These are phyloP conservation scores for Schizochytrium sp. DNA, from an alignment of 108 stramenopile genomes.

Conservation along the genomic window DNA sequence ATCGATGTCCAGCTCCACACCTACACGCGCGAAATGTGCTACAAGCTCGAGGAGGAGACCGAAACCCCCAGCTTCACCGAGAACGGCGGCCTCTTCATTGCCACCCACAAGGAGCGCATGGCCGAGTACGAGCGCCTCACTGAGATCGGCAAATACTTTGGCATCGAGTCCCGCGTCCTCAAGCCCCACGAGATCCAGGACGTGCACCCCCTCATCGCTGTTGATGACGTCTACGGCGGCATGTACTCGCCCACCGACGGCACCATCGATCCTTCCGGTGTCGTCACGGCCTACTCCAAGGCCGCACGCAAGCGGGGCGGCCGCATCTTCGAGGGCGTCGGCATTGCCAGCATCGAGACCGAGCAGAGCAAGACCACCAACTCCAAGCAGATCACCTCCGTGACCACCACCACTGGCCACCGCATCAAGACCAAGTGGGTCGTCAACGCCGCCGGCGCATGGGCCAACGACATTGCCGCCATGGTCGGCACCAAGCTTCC, in stretches of 20 bases:
- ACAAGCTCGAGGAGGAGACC: conserved; percentile 23
- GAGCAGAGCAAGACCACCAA: not conserved
- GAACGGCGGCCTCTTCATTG: conserved; percentile 27
- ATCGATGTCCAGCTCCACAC: conserved; percentile 17
- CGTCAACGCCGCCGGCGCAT: conserved; percentile 6
- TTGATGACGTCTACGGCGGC: conserved; percentile 22
- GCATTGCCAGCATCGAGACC: not conserved
- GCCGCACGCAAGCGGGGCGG: not conserved
- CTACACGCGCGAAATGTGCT: conserved; percentile 26
- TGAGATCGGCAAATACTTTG: conserved; percentile 23
- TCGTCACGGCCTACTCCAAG: conserved; percentile 3
- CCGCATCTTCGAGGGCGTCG: not conserved
- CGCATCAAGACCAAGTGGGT: conserved; percentile 19
- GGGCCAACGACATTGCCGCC: not conserved
- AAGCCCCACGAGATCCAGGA: conserved; percentile 15
- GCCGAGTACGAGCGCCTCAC: conserved; percentile 29
- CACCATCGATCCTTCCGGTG: conserved; percentile 19
- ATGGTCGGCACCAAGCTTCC: conserved; percentile 13
- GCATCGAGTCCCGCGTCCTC: conserved; percentile 25
- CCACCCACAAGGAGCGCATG: conserved; percentile 26
- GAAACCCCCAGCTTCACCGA: not conserved
- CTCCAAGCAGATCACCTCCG: not conserved
- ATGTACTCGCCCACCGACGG: conserved; percentile 33
- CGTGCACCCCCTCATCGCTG: conserved; percentile 21
- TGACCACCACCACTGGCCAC: conserved; percentile 9